These are phyloP conservation scores for Cyberlindnera subsufficiens DNA, from an alignment of 805 yeast species.

Conservation along the genomic window DNA sequence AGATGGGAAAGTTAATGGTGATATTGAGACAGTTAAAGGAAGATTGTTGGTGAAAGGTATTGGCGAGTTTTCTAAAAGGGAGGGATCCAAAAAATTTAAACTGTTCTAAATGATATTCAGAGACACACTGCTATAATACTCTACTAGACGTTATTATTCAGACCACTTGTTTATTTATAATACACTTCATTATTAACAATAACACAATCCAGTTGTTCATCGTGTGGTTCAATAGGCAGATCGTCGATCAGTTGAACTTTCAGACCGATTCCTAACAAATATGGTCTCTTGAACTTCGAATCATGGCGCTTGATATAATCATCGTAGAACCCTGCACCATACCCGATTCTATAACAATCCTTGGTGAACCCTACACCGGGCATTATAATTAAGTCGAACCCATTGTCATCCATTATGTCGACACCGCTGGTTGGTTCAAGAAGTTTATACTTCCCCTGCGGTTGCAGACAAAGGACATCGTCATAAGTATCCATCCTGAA, in stretches of 20 bases:
- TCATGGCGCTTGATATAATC: slow-evolving; percentile 53
- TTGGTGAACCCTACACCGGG: slow-evolving; percentile 82
- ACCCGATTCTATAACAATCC: slow-evolving; percentile 58
- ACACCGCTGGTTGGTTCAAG: slow-evolving; percentile 53
- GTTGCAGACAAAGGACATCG: slow-evolving; percentile 43
- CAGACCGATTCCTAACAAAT: slow-evolving; percentile 60
- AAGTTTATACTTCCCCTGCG: slow-evolving; percentile 63
- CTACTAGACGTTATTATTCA: not conserved
- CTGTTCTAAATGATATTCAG: no score
- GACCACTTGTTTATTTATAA: not conserved
- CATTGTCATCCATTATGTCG: slow-evolving; percentile 25
- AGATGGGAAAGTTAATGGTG: slow-evolving; percentile 39
- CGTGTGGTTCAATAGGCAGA: slow-evolving; percentile 60
- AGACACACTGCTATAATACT: no score
- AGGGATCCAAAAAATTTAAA: no score
- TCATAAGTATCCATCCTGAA: slow-evolving; percentile 37
- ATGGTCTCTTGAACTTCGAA: slow-evolving; percentile 28
- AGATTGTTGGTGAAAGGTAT: slow-evolving; percentile 50
- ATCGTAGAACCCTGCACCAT: slow-evolving; percentile 93
- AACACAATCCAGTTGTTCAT: slow-evolving; percentile 51
- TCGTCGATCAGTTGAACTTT: slow-evolving; percentile 49
- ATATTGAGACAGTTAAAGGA: slow-evolving; percentile 47
- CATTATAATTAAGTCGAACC: slow-evolving; percentile 66
- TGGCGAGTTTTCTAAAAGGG: slow-evolving; percentile 33
- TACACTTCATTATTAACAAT: slow-evolving; percentile 33